Base-by-base conservation (phyloP, 1,284 basidiomycete genomes). In the Bondarzewia mesenterica region DNA sequence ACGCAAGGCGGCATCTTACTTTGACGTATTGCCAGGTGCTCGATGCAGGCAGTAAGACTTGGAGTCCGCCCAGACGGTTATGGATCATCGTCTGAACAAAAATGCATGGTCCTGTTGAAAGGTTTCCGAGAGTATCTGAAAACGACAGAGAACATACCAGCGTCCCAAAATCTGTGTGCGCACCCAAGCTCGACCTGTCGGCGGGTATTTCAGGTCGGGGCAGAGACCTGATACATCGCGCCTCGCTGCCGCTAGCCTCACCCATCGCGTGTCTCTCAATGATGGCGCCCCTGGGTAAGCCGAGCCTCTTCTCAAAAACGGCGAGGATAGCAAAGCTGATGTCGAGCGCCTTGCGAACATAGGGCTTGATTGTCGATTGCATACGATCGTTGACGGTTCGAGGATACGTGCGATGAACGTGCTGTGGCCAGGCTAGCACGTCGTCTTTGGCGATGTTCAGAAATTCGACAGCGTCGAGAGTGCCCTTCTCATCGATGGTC, bases 31-130 rank as follows among this genome's bases (percentile, higher is more conserved):
- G 77, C 85, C 85, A 88, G 18, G 71, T 62, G 16, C 77, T 70
- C 10, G 73, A 65, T 2, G 78, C 78, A 0, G 82, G 82, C 1
- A 74, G 73, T 35, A 85, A 68, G 1, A 87, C 82, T 56, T 88
- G 85, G 5, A 89, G 65, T 0, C 85, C 85, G 4, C 85, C 85
- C 0, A 88, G 72, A 14, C 74, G 74, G 60, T 86, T 86, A 60
- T 83, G 80, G 44, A 85, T 63, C 63, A 84, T 77, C 0, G 80
- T 76, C 74, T 80, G 53, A 7, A 23, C 32, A n/a, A 8, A 10
- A 8, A 35, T 10, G n/a, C 32, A 10, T 35, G 10, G n/a, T 35
- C 32, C 32, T 35, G 8, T 35, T n/a, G 32, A n/a, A n/a, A n/a
- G n/a, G n/a, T n/a, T n/a, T n/a, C 32, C 10, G n/a, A 18, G 18